These are phyloP conservation scores for Blastobotrys aristatus DNA, from an alignment of 1,139 yeast species.

Conservation along the genomic window DNA sequence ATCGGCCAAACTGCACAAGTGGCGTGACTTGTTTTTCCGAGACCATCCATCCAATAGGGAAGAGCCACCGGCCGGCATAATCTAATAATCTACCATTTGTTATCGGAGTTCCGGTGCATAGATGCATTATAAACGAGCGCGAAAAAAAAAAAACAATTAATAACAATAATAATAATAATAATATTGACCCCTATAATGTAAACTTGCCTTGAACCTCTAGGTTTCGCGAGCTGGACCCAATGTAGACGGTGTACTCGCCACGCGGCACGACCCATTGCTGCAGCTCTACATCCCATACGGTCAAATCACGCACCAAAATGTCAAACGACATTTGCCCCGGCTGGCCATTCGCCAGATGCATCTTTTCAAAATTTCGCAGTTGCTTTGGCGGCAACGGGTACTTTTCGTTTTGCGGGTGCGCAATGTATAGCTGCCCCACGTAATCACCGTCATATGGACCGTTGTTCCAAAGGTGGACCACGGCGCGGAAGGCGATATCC, in stretches of 20 bases:
- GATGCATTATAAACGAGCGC: no score
- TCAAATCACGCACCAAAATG: conserved; percentile 31
- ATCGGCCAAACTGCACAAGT: no score
- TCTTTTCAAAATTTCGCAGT: conserved; percentile 58
- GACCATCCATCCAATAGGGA: no score
- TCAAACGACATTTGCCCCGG: conserved; percentile 41
- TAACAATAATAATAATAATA: no score
- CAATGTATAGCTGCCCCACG: conserved; percentile 48
- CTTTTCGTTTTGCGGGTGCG: conserved; percentile 43
- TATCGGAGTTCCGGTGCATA: no score
- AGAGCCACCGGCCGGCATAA: no score
- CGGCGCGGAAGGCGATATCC: conserved; percentile 45
- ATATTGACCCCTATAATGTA: conserved; percentile 17
- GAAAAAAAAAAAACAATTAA: no score
- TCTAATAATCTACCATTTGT: no score
- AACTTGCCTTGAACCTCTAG: conserved; percentile 42
- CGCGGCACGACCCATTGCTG: conserved; percentile 60
- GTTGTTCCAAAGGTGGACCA: conserved; percentile 45
- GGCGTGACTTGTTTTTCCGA: no score
- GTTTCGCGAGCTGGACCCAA: conserved; percentile 51
- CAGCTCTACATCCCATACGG: conserved; percentile 51
- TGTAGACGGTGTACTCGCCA: conserved; percentile 51
- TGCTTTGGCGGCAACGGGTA: conserved; percentile 46
- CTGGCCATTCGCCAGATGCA: conserved; percentile 45
- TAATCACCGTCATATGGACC: conserved; percentile 35